These are phyloP conservation scores for Mycena epipterygia DNA, from an alignment of 768 basidiomycete genomes.

Conservation along the genomic window DNA sequence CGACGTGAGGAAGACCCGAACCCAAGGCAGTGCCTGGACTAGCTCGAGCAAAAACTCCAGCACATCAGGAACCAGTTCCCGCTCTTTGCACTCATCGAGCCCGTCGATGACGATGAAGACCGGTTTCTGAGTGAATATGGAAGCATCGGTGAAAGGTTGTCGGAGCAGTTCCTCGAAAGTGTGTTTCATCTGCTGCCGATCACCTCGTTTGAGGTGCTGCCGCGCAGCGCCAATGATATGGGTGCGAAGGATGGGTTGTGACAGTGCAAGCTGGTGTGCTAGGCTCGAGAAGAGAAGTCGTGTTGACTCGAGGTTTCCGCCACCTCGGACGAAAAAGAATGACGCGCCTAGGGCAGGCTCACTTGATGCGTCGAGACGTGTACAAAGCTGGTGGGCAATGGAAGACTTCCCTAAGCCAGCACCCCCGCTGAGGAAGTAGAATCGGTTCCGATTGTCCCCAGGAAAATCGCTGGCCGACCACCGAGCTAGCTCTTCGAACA, in stretches of 20 bases:
- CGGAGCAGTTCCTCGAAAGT: slow-evolving; percentile 6
- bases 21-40: neutral
- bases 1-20: slow-evolving; percentile 11
- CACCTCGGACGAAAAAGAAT: slow-evolving; percentile 11
- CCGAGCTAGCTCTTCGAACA: slow-evolving; percentile 5
- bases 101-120: neutral
- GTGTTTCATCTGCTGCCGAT: slow-evolving; percentile 11
- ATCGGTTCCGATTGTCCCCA: neutral
- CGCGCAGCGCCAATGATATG: neutral
- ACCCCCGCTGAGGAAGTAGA: slow-evolving; percentile 16
- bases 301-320: slow-evolving; percentile 4
- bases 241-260: slow-evolving; percentile 3
- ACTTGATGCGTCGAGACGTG: neutral
- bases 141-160: neutral
- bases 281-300: slow-evolving; percentile 7
- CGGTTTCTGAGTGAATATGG: neutral
- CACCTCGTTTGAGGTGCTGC: slow-evolving; percentile 2
- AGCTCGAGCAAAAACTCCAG: slow-evolving; percentile 3
- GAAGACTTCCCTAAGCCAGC: slow-evolving; percentile 19
- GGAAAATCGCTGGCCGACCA: neutral
- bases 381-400: slow-evolving; percentile 15
- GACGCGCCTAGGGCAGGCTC: slow-evolving; percentile 8
- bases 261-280: slow-evolving; percentile 7
- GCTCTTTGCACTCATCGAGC: slow-evolving; percentile 12
- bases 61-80: slow-evolving; percentile 1